Evolutionary conservation across 768 basidiomycete genomes (phyloP), one percentile per base, ranked within the genome.

Genomic region (Kwoniella europaea): DNA sequence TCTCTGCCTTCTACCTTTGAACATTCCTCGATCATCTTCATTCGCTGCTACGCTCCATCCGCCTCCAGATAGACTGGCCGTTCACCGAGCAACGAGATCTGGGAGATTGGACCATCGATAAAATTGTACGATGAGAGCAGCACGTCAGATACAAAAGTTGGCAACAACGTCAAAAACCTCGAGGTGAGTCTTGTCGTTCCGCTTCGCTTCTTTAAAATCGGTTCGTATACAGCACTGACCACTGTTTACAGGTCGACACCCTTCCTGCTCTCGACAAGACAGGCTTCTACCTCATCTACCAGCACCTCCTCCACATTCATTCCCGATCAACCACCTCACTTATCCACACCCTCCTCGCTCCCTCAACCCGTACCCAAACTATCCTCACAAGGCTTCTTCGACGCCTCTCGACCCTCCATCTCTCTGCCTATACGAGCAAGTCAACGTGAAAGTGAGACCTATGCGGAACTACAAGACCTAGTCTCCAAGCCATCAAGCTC

Each of bases 231-330:
- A 22, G 2, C 59, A 4, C 35, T 22, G 16, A 58, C 18, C 35
- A n/a, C 20, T 41, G 10, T 4, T 50, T 35, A 67, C 29, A 44
- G n/a, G 18, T 18, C 46, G 13, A 50, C 65, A 10, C n/a, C 53
- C 24, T 29, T 56, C 20, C 6, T 67, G 10, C 54, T 65, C 22
- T 27, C 20, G 2, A 46, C 65, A 0, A n/a, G 65, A 29, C 56
- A 67, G 16, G 56, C 65, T 41, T 67, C 65, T 27, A 67, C 65
- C 9, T 65, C 64, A 15, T 46, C 46, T 50, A 15, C 46, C 65
- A 20, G 27, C 56, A 43, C n/a, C 54, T 20, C 20, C 63, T 22
- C 18, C 16, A 20, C 54, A 57, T 18, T 54, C 57, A 20, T 50
- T n/a, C 22, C n/a, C 58, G 60, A 24, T 43, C 42, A 18, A 61